Evolutionary conservation across 2,329 filamentous ascomycete species (phyloP).

Genomic region (Talaromyces pinophilus): DNA sequence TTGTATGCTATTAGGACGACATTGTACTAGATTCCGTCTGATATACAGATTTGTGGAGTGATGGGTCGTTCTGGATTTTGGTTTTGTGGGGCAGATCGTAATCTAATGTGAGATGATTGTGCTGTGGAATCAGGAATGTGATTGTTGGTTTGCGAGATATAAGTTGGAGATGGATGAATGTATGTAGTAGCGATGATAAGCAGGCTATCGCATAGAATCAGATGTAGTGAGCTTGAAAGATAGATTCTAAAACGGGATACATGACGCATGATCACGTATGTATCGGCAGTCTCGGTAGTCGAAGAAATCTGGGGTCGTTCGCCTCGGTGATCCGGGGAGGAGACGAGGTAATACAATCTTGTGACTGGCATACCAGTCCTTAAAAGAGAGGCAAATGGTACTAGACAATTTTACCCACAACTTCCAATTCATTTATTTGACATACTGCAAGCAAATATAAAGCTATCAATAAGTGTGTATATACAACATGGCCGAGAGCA

Average conservation of each 20-base stretch:
- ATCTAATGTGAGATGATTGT: background rate
- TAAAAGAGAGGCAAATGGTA: background rate
- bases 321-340: constrained; percentile 1
- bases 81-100: background rate
- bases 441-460: background rate
- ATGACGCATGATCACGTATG: background rate
- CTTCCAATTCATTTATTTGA: background rate
- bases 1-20: background rate
- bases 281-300: background rate
- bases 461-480: background rate
- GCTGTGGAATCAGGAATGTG: background rate
- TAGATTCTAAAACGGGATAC: background rate
- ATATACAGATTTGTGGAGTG: background rate
- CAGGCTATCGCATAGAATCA: background rate
- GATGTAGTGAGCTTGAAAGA: background rate
- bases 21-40: background rate
- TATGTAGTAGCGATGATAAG: background rate
- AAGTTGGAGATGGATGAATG: background rate
- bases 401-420: background rate
- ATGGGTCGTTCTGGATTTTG: background rate
- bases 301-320: background rate
- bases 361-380: background rate
- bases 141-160: background rate
- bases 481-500: constrained; percentile 33
- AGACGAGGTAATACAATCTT: background rate